A percentile compares a stretch with the other conserved stretches of the same genome.
Conservation (phyloP, 208 protist genomes). For the Novymonas esmeraldas region DNA sequence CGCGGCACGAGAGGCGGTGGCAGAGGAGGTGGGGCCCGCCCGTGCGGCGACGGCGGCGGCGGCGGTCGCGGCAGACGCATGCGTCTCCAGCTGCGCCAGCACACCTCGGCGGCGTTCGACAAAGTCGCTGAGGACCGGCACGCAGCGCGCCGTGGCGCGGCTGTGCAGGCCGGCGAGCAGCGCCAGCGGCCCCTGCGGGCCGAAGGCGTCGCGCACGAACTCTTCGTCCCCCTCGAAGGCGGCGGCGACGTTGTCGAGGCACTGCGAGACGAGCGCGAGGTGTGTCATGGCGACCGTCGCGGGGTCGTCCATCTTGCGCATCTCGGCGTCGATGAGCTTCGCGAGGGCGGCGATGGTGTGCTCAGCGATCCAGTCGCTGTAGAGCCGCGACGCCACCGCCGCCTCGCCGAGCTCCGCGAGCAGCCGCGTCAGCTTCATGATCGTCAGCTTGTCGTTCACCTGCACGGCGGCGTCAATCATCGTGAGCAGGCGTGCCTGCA, state of each 20-base stretch:
- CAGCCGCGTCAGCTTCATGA: slow-evolving; percentile 58
- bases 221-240: slow-evolving; percentile 78
- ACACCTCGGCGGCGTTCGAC: slow-evolving; percentile 61
- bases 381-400: slow-evolving; percentile 43
- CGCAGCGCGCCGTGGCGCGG: slow-evolving; percentile 68
- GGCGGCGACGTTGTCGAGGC: slow-evolving; percentile 78
- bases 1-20: neutral
- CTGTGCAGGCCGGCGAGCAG: slow-evolving; percentile 72
- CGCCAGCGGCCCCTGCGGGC: slow-evolving; percentile 44
- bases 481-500: slow-evolving; percentile 32
- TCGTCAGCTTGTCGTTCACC: slow-evolving; percentile 72
- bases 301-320: slow-evolving; percentile 76
- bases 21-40: neutral
- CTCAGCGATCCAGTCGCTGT: slow-evolving; percentile 72
- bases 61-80: slow-evolving; percentile 8
- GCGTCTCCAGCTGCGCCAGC: slow-evolving; percentile 35
- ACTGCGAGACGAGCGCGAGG: slow-evolving; percentile 76
- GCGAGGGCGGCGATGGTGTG: slow-evolving; percentile 61
- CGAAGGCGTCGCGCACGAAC: slow-evolving; percentile 66
- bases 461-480: slow-evolving; percentile 39
- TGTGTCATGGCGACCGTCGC: slow-evolving; percentile 67
- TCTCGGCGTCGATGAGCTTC: slow-evolving; percentile 69
- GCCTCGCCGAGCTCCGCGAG: slow-evolving; percentile 53
- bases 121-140: slow-evolving; percentile 79
- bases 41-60: slow-evolving; percentile 14